Conservation (phyloP, 257 asterid species). For the Leptodermis oblonga region DNA sequence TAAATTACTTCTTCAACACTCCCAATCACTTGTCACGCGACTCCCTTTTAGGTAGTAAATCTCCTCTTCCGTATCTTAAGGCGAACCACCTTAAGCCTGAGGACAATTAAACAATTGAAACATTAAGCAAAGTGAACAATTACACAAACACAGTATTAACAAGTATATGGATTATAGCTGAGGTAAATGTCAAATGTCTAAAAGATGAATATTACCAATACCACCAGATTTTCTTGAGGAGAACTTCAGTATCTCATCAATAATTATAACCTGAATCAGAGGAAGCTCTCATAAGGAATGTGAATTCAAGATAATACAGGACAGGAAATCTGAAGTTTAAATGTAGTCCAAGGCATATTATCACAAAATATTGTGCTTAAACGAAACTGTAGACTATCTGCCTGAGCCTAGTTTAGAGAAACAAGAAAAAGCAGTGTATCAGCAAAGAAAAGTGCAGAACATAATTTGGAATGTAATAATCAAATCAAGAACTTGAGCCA, state of each 20-base stretch:
- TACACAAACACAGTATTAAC: too few species aligned
- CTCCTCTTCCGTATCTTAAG: conserved; percentile 68
- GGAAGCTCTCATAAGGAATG: conserved; percentile 13
- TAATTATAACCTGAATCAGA: conserved; percentile 71
- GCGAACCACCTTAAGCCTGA: conserved; percentile 57
- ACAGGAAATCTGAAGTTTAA: neutral
- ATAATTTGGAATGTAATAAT: neutral
- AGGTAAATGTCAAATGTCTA: neutral
- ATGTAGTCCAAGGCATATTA: neutral
- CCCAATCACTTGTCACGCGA: conserved; percentile 45
- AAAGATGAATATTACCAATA: conserved; percentile 34
- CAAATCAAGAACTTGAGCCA: conserved; percentile 1
- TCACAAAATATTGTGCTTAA: neutral
- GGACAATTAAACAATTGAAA: conserved; percentile 10
- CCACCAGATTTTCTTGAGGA: conserved; percentile 66
- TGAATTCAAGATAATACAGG: neutral
- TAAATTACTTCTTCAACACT: neutral
- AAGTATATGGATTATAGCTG: neutral
- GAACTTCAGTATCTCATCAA: conserved; percentile 92
- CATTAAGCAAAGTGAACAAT: conserved; percentile 8
- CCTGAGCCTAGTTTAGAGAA: neutral
- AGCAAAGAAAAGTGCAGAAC: neutral
- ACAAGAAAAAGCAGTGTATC: neutral
- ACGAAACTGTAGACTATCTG: neutral
- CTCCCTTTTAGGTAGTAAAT: conserved; percentile 82